Base-by-base conservation (phyloP, 176 grass and related monocot species). In the Triticum dicoccoides region DNA sequence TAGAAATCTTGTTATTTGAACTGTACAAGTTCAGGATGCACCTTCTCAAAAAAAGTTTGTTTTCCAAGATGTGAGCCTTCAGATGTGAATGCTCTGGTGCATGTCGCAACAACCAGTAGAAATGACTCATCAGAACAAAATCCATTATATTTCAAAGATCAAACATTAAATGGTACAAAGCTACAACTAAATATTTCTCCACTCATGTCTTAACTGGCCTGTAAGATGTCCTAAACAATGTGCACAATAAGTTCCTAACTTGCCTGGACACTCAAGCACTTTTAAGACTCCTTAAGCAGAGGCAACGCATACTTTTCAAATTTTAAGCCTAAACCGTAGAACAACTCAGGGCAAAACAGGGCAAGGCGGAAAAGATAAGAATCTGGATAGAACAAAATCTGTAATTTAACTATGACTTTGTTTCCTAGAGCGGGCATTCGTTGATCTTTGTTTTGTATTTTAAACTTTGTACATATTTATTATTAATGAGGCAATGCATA, bases 191-290 rank as follows among this genome's bases (percentile, higher is more conserved):
- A 83, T 49, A 65, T 54, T 59, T 88, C 84, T 65, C 33, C 65
- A 81, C 63, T 69, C 37, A 71, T 85, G 67, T 89, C 77, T 91
- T 79, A 91, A 95, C 96, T 83, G 83, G 93, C 96, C 93, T 98
- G 90, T 90, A 98, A 89, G 86, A 98, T 95, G 78, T 95, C 94
- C 83, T 98, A 91, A 95, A 98, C 90, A 63, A 92, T 81, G 62
- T 76, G 91, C 47, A 98, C 81, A 80, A 95, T 85, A 67, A 88
- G 89, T 68, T 88, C 86, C 80, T 88, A 94, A 23, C 89, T 85
- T 76, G 89, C 88, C 68, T 82, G 86, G 51, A 69, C 84, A 58
- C 69, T 98, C 74, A 92, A 89, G 85, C 91, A 91, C 79, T 88
- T 93, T 23, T 94, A 52, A 78, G 95, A 93, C 62, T 98, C 96